Conservation (phyloP, 345 rosid genomes). For the Rhodamnia rubescens region DNA sequence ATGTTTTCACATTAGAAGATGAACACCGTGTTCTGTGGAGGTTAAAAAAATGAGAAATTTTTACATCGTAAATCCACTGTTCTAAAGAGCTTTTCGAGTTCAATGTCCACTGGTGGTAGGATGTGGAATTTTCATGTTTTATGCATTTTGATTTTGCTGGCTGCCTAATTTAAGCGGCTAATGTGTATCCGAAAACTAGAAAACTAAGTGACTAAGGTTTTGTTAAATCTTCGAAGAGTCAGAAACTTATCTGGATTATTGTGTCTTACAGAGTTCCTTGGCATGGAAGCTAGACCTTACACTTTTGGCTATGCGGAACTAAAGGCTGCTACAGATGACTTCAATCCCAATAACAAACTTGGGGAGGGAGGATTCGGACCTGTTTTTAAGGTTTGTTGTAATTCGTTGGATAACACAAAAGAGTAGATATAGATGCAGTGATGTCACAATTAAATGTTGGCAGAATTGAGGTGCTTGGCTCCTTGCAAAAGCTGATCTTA, state of each 20-base stretch:
- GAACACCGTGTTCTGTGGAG: neutral
- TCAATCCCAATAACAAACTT: slow-evolving; percentile 49
- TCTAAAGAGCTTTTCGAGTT: neutral
- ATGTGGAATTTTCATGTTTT: neutral
- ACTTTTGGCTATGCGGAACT: slow-evolving; percentile 55
- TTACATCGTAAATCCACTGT: neutral
- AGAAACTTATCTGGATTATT: neutral
- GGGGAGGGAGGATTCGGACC: slow-evolving; percentile 94
- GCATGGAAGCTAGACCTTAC: slow-evolving; percentile 41
- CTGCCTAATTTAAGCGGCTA: neutral
- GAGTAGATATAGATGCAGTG: neutral
- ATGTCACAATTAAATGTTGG: neutral
- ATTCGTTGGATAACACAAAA: neutral
- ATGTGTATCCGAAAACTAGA: neutral
- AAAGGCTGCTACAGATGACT: slow-evolving; percentile 54
- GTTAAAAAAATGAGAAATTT: neutral
- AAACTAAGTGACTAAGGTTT: neutral
- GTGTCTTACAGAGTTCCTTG: slow-evolving; percentile 26
- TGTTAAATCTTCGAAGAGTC: neutral
- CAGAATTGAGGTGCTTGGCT: neutral
- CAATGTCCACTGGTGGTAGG: neutral
- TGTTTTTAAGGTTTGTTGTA: slow-evolving; percentile 20
- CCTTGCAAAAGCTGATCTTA: neutral
- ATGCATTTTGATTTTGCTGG: neutral
- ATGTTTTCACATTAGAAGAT: neutral